A percentile compares a stretch with the other conserved stretches of the same genome.
Evolutionary conservation across 768 basidiomycete species (phyloP).

Genomic region (Amanita molliuscula): DNA sequence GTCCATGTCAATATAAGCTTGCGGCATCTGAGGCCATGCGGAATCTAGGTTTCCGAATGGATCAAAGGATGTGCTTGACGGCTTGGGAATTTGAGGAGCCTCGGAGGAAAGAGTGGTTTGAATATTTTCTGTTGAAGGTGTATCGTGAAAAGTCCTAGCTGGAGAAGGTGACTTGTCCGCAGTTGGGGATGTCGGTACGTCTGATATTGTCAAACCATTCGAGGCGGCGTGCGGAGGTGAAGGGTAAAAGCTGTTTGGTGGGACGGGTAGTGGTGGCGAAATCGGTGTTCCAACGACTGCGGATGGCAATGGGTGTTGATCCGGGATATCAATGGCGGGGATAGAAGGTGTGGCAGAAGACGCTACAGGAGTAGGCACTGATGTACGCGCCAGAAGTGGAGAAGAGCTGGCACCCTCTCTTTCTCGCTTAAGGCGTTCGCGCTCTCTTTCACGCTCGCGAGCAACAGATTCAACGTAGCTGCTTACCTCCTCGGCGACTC

Average conservation of each 20-base stretch:
- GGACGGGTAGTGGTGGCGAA: constrained; percentile 12
- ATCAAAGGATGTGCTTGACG: constrained; percentile 24
- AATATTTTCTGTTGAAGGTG: constrained; percentile 11
- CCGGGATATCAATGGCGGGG: neutral
- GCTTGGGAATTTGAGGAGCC: constrained; percentile 9
- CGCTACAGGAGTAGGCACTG: constrained; percentile 9
- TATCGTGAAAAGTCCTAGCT: constrained; percentile 4
- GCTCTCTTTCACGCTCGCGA: constrained; percentile 67
- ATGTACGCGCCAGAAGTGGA: constrained; percentile 21
- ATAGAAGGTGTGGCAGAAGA: constrained; percentile 7
- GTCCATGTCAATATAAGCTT: constrained; percentile 35
- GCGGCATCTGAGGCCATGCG: constrained; percentile 26
- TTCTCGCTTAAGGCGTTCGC: constrained; percentile 62
- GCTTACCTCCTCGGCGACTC: constrained; percentile 50
- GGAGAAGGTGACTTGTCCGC: constrained; percentile 2
- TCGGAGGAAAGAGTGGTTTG: constrained; percentile 1
- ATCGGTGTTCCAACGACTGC: neutral
- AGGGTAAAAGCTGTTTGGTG: constrained; percentile 42
- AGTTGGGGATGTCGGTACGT: constrained; percentile 18
- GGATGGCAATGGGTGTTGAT: neutral
- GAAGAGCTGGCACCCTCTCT: constrained; percentile 37
- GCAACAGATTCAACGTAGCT: constrained; percentile 68
- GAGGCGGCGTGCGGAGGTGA: constrained; percentile 47
- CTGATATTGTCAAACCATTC: constrained; percentile 13
- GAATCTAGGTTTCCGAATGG: constrained; percentile 31